phyloP scores from a whole-genome alignment of 768 basidiomycete species.

The Porpolomopsis calyptriformis region DNA sequence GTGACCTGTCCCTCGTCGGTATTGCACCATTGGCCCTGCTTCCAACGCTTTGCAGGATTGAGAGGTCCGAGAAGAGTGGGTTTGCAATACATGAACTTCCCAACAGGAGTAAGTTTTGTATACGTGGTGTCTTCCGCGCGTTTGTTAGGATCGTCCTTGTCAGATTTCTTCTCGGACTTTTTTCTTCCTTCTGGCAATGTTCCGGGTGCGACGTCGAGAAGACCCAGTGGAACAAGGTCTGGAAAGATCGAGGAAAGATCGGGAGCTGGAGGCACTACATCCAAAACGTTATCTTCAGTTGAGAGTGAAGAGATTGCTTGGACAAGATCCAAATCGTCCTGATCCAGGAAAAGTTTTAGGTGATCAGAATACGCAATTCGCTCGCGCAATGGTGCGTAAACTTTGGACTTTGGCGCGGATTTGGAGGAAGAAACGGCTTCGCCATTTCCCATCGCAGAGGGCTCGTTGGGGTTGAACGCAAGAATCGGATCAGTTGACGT shows the following conservation, averaged over 20 bases:
- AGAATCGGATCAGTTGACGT: slow-evolving; percentile 48
- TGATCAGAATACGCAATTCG: slow-evolving; percentile 52
- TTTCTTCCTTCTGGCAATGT: slow-evolving; percentile 21
- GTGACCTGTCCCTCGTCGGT: slow-evolving; percentile 48
- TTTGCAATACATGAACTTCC: slow-evolving; percentile 68
- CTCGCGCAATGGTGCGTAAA: slow-evolving; percentile 51
- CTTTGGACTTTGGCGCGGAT: slow-evolving; percentile 29
- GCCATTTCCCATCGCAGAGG: slow-evolving; percentile 28
- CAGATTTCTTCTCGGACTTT: slow-evolving; percentile 50
- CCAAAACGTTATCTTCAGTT: slow-evolving; percentile 19
- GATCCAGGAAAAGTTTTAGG: slow-evolving; percentile 40
- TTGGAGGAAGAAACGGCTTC: slow-evolving; percentile 27
- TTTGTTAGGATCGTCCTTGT: slow-evolving; percentile 60
- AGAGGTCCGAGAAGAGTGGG: slow-evolving; percentile 80
- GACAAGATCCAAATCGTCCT: slow-evolving; percentile 27
- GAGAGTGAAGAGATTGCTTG: slow-evolving; percentile 16
- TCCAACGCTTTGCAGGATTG: slow-evolving; percentile 69
- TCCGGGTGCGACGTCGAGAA: slow-evolving; percentile 38
- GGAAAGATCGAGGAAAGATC: slow-evolving; percentile 72
- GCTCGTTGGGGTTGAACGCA: slow-evolving; percentile 31
- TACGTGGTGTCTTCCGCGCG: slow-evolving; percentile 71
- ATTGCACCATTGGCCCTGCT: slow-evolving; percentile 50
- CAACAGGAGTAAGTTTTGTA: slow-evolving; percentile 65
- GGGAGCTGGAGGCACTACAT: slow-evolving; percentile 23
- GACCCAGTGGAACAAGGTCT: slow-evolving; percentile 55